phyloP scores from a whole-genome alignment of 2,329 filamentous ascomycete genomes.

The Pseudocercospora cruenta region DNA sequence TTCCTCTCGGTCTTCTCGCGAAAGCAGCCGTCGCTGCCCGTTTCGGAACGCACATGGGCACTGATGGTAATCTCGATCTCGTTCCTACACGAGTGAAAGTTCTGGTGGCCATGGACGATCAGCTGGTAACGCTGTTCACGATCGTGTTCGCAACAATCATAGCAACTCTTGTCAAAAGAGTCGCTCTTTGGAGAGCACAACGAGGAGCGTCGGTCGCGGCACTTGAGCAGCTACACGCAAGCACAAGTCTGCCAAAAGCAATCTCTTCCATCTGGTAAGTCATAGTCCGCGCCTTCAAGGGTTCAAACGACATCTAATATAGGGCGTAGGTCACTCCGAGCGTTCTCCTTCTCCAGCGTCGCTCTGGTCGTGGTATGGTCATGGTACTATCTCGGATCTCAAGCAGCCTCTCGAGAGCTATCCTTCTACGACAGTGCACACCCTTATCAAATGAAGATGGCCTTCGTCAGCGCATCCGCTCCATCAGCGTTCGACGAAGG shows the following conservation, averaged over 20 bases:
- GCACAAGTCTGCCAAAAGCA: constrained; percentile 3
- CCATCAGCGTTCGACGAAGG: constrained; percentile 4
- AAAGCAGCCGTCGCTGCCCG: neutral
- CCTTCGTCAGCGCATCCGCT: neutral
- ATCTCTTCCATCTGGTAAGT: neutral
- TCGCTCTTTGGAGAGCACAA: constrained; percentile 8
- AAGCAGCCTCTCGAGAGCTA: constrained; percentile 2
- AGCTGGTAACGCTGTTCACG: constrained; percentile 2
- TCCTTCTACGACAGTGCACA: neutral
- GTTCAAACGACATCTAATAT: neutral
- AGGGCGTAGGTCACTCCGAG: neutral
- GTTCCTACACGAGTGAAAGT: neutral
- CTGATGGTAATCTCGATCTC: constrained; percentile 2
- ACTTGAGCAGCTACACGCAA: constrained; percentile 5
- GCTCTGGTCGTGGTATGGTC: neutral
- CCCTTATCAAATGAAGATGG: neutral
- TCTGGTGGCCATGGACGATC: neutral
- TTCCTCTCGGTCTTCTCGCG: constrained; percentile 3
- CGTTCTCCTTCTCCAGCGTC: constrained; percentile 1
- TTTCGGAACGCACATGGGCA: neutral
- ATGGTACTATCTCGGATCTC: constrained; percentile 9
- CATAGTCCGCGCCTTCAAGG: neutral
- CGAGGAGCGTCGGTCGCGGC: neutral
- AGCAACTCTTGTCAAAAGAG: constrained; percentile 1
- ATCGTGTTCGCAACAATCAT: neutral